Conservation (phyloP, 1,284 basidiomycete species). For the Moesziomyces sp. region DNA sequence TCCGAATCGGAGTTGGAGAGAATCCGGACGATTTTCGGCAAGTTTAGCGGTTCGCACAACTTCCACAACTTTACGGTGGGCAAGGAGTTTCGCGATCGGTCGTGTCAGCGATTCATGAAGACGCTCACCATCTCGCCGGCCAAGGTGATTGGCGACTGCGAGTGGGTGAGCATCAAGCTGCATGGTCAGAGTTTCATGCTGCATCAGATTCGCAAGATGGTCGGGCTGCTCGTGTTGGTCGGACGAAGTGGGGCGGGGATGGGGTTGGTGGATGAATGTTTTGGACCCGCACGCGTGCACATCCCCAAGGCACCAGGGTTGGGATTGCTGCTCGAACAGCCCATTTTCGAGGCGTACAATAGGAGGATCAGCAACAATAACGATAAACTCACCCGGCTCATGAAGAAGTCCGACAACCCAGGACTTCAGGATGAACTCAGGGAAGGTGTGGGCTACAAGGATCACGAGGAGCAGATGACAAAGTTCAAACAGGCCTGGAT, state of each 20-base stretch:
- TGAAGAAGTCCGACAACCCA: constrained; percentile 49
- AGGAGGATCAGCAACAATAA: constrained; percentile 72
- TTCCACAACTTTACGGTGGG: constrained; percentile 98
- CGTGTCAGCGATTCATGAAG: constrained; percentile 76
- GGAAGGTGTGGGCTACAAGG: constrained; percentile 42
- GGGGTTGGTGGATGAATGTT: constrained; percentile 69
- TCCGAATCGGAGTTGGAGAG: constrained; percentile 36
- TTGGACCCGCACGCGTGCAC: constrained; percentile 78
- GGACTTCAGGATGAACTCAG: constrained; percentile 35
- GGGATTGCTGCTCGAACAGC: constrained; percentile 92
- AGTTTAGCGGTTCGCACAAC: constrained; percentile 71
- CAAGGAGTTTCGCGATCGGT: constrained; percentile 83
- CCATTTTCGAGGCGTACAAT: constrained; percentile 83
- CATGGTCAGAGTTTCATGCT: constrained; percentile 99
- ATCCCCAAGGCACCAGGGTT: constrained; percentile 96
- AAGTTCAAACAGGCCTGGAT: constrained; percentile 63
- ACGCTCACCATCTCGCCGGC: constrained; percentile 58
- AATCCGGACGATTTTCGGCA: constrained; percentile 48
- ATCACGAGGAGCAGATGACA: constrained; percentile 46
- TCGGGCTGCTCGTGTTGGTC: constrained; percentile 81
- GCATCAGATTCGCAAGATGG: constrained; percentile 97
- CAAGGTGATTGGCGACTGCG: constrained; percentile 83
- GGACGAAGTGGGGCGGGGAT: constrained; percentile 52
- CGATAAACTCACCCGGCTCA: constrained; percentile 65
- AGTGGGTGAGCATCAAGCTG: constrained; percentile 93